Evolutionary conservation across 768 basidiomycete genomes (phyloP).

Genomic region (Russula compacta): DNA sequence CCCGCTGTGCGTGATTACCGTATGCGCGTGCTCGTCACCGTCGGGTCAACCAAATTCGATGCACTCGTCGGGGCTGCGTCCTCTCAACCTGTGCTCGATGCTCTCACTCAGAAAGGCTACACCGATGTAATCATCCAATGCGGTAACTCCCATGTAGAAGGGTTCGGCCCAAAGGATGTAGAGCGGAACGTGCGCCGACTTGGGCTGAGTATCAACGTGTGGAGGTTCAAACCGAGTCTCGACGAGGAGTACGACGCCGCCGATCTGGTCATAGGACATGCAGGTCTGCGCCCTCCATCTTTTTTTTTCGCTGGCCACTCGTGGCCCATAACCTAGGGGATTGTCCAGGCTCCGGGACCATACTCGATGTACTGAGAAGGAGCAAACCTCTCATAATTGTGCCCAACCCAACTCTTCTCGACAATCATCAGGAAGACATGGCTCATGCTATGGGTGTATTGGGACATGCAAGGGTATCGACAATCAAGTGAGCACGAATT

Average conservation of each 20-base stretch:
- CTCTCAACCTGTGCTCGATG: slow-evolving; percentile 46
- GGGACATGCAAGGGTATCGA: slow-evolving; percentile 49
- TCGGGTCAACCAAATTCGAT: slow-evolving; percentile 87
- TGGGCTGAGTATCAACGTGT: slow-evolving; percentile 51
- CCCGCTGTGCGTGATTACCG: not conserved
- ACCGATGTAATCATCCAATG: slow-evolving; percentile 61
- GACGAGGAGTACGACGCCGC: slow-evolving; percentile 52
- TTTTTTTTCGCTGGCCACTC: not conserved
- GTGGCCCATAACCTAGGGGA: not conserved
- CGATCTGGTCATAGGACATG: slow-evolving; percentile 86
- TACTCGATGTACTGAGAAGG: slow-evolving; percentile 74
- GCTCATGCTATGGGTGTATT: slow-evolving; percentile 55
- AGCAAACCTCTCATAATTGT: slow-evolving; percentile 76
- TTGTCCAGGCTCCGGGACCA: slow-evolving; percentile 79
- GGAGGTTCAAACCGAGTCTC: slow-evolving; percentile 69
- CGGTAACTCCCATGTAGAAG: slow-evolving; percentile 54
- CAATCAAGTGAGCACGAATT: slow-evolving; percentile 45
- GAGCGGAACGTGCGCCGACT: slow-evolving; percentile 21
- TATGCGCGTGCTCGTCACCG: slow-evolving; percentile 61
- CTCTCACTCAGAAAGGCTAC: slow-evolving; percentile 49
- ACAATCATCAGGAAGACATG: slow-evolving; percentile 91
- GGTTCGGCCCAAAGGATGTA: slow-evolving; percentile 21
- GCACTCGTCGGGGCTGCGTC: slow-evolving; percentile 54
- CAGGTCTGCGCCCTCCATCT: slow-evolving; percentile 45
- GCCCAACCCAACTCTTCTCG: slow-evolving; percentile 80